phyloP scores from a whole-genome alignment of 108 stramenopile genomes.

The Parietichytrium sp. region DNA sequence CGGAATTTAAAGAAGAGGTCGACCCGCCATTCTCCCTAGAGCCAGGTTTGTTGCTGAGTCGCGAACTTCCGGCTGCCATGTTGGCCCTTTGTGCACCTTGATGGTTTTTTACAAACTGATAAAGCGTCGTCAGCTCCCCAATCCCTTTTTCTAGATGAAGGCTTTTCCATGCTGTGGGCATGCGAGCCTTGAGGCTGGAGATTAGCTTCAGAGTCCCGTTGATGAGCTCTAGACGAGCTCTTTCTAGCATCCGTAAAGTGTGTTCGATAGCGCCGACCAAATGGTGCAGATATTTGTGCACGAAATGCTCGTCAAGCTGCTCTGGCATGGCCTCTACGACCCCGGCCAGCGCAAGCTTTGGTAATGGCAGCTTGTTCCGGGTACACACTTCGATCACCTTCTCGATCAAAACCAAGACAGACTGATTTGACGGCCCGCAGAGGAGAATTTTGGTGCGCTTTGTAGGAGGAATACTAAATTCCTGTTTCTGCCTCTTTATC shows the following conservation, averaged over 20 bases:
- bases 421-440: constrained; percentile 25
- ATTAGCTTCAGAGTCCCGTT: background rate
- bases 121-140: background rate
- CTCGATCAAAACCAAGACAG: background rate
- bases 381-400: background rate
- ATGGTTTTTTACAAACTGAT: background rate
- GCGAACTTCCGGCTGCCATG: too few relatives aligned
- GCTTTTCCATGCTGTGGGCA: background rate
- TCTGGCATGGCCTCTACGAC: background rate
- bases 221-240: background rate
- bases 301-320: background rate
- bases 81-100: too few relatives aligned
- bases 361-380: background rate
- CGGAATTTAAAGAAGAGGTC: too few relatives aligned
- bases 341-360: background rate
- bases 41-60: too few relatives aligned
- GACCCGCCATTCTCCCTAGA: too few relatives aligned
- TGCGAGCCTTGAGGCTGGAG: background rate
- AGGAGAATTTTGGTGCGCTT: background rate
- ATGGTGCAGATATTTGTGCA: background rate
- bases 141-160: background rate
- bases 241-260: background rate
- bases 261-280: background rate
- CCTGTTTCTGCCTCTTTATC: too few relatives aligned
- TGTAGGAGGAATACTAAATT: background rate